Conservation (phyloP, 202 grass and related monocot species). For the Setaria viridis region DNA sequence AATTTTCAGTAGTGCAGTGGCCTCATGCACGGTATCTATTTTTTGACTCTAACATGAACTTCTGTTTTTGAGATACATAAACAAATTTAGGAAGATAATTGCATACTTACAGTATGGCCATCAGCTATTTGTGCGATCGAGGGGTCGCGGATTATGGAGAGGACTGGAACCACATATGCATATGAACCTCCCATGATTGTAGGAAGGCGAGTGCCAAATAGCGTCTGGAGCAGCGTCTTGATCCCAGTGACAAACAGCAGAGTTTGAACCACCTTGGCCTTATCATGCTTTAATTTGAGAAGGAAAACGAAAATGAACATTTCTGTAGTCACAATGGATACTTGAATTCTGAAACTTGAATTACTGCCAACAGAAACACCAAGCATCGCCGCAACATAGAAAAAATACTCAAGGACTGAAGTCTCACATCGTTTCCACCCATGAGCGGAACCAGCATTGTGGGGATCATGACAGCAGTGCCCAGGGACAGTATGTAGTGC, state of each 20-base stretch:
- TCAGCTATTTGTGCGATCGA: slow-evolving; percentile 68
- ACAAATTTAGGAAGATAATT: not conserved
- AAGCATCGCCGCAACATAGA: not conserved
- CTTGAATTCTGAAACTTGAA: not conserved
- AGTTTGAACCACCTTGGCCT: slow-evolving; percentile 91
- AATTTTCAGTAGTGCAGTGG: not conserved
- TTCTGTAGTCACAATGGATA: not conserved
- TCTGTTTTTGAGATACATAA: not conserved
- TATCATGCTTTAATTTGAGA: slow-evolving; percentile 56
- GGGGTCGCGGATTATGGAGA: slow-evolving; percentile 85
- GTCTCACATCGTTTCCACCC: slow-evolving; percentile 91
- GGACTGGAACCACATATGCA: slow-evolving; percentile 75
- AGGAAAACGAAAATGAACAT: not conserved
- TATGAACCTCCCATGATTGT: slow-evolving; percentile 87
- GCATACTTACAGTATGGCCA: slow-evolving; percentile 62
- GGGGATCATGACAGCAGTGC: slow-evolving; percentile 95
- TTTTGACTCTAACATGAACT: not conserved
- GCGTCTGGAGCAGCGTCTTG: slow-evolving; percentile 90
- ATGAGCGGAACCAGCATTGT: slow-evolving; percentile 81
- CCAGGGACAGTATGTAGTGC: slow-evolving; percentile 88
- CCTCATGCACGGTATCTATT: not conserved
- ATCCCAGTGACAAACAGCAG: slow-evolving; percentile 92
- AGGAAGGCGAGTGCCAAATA: slow-evolving; percentile 91
- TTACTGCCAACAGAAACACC: not conserved
- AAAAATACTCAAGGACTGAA: not conserved